Conservation (phyloP, 306 rosid species). For the Sphenostylis stenocarpa region DNA sequence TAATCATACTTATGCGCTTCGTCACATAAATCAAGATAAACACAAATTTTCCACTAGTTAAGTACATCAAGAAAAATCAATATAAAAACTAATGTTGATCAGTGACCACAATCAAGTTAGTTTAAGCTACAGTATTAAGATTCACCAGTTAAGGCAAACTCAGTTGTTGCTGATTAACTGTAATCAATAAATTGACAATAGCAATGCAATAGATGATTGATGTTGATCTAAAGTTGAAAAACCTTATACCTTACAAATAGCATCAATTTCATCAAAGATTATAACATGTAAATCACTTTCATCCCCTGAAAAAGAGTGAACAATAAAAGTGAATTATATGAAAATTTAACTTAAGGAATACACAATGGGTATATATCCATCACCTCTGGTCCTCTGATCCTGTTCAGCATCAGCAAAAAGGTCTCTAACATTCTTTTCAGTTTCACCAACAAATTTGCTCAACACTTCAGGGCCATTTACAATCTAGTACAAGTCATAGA, state of each 20-base stretch:
- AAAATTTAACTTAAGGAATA: slow-evolving; percentile 27
- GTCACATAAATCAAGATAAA: background rate
- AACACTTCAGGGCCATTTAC: slow-evolving; percentile 98
- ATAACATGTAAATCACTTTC: slow-evolving; percentile 97
- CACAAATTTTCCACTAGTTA: background rate
- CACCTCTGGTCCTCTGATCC: slow-evolving; percentile 84
- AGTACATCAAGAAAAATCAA: slow-evolving; percentile 6
- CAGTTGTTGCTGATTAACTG: slow-evolving; percentile 14
- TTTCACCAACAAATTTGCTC: slow-evolving; percentile 97
- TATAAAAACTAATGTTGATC: background rate
- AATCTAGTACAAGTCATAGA: slow-evolving; percentile 52
- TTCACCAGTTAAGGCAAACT: slow-evolving; percentile 11
- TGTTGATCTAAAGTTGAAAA: slow-evolving; percentile 31
- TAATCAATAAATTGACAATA: slow-evolving; percentile 22
- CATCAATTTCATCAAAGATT: slow-evolving; percentile 98
- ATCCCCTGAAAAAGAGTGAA: slow-evolving; percentile 64
- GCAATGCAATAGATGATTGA: slow-evolving; percentile 17
- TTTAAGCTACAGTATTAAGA: background rate
- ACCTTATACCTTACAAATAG: slow-evolving; percentile 87
- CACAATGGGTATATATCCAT: slow-evolving; percentile 34
- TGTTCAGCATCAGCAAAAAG: slow-evolving; percentile 99
- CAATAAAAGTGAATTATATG: slow-evolving; percentile 34
- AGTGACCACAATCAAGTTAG: background rate
- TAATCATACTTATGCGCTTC: slow-evolving; percentile 4
- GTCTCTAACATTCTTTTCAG: slow-evolving; percentile 97